phyloP scores from a whole-genome alignment of 2,329 filamentous ascomycete species.

The Epichloe amarillans region DNA sequence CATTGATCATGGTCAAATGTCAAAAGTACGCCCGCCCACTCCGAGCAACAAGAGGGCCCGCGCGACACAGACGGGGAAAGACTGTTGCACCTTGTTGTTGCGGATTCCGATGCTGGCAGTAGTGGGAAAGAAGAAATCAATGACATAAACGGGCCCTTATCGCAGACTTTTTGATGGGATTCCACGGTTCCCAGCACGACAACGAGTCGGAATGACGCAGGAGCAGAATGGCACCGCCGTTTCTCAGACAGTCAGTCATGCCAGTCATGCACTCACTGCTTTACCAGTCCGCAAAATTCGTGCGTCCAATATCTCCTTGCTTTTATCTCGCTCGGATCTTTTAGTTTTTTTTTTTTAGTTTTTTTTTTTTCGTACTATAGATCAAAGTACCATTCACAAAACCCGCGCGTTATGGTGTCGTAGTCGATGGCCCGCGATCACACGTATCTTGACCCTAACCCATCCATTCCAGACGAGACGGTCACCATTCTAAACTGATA shows the following conservation, averaged over 20 bases:
- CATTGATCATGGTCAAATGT: slow-evolving; percentile 2
- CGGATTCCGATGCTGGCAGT: neutral
- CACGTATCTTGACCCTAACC: neutral
- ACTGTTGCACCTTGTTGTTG: neutral
- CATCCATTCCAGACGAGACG: neutral
- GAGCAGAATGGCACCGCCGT: too few species aligned
- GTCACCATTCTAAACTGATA: neutral
- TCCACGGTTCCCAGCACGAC: neutral
- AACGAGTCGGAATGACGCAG: too few species aligned
- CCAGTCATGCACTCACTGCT: too few species aligned
- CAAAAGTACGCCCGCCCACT: neutral
- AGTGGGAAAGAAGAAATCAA: neutral
- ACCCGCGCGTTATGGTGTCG: neutral
- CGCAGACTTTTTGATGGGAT: neutral
- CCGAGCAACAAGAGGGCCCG: neutral
- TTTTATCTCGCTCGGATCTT: too few species aligned
- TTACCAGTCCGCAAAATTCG: too few species aligned
- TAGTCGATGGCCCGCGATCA: neutral
- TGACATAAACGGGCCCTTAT: neutral
- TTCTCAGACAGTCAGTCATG: too few species aligned
- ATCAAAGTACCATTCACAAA: too few species aligned
- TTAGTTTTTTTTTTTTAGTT: too few species aligned
- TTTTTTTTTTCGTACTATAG: too few species aligned
- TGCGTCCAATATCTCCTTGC: too few species aligned
- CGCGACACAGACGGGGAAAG: neutral